Evolutionary conservation across 2,329 filamentous ascomycete genomes (phyloP), one percentile per base, ranked within the genome.

Genomic region (Epichloe baconii): DNA sequence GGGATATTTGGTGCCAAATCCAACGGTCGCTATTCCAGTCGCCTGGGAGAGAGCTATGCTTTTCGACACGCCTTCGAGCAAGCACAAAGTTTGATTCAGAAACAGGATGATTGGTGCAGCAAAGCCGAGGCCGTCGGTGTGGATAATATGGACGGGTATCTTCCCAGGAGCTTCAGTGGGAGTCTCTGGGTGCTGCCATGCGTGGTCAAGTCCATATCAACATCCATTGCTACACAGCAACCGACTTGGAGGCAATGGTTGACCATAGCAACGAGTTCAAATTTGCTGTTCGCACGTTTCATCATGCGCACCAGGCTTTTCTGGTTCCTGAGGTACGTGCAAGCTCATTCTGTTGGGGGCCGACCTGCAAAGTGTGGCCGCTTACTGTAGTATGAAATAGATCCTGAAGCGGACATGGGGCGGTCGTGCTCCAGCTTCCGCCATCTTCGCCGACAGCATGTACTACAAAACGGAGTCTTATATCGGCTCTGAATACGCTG

Each of bases 251-350:
- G 63, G 78, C 79, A 35, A 83, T 86, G 61, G 76, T 86, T 3
- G 76, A 82, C 53, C 81, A 85, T 60, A 83, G 79, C 14, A 84
- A 86, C 56, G 83, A 86, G 70, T 87, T 86, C 67, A 74, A 79
- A 54, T 85, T 86, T 58, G 64, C 77, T 0, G 68, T 86, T 4
- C 72, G 79, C 12, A 81, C 83, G 0, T 86, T 86, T 59, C 83
- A 86, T 61, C 83, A 86, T 58, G 83, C 83, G 3, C 79, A 85
- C 52, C 76, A 83, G 57, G 82, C 82, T 0, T 85, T 73, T 56
- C 66, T 85, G 1, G 75, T 85, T 0, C 82, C 83, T 0, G 82
- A 86, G 62, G 72, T 79, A 55, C 53, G 68, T 53, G 5, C 11
- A 10, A 21, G 26, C 11, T 2, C 2, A n/a, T 26, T 4, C 12